Evolutionary conservation across 129 eudicot genomes (phyloP), one percentile per base, ranked within the genome.

Genomic region (Heracleum sosnowskyi): DNA sequence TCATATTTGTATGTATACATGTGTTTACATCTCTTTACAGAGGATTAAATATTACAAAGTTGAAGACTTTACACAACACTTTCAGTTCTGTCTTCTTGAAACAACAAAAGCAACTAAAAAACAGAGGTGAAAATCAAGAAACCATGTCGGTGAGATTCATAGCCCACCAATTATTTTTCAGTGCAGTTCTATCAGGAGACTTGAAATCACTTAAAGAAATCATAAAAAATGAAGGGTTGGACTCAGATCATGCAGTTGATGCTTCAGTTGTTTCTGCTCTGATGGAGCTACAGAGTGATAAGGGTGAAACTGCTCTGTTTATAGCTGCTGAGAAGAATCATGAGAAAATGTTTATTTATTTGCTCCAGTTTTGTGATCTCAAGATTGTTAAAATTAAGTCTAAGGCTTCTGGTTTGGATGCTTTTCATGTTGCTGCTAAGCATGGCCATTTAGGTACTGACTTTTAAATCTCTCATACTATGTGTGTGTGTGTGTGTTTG

Each of bases 371-470:
- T 41, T 90, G 93, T 88, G 92, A 88, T 81, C 75, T 86, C 74
- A 42, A 85, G 39, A 76, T 77, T 74, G 96, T 84, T 45, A 79
- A 74, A 79, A 86, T 91, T 55, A 90, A 90, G 88, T 83, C 96
- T 17, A 91, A 90, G 20, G 5, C 17, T 77, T 81, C 90, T 0
- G 97, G 90, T 88, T 77, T 90, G 83, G 34, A 90, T 71, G 93
- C 91, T 24, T 94, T 94, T 80, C 93, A 90, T 74, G 86, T 91
- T 12, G 98, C 98, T 29, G 97, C 98, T 60, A 79, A 86, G 41
- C 80, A 79, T 70, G 97, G 98, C 3, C 89, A 91, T 84, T 76
- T 89, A 79, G 98, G 98, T 94, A 91, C 42, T 28, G 8, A 44
- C n/a, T 26, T 37, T 3, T 5, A 9, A 20, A 13, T 24, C 24